Evolutionary conservation across 2,329 filamentous ascomycete species (phyloP), one percentile per base, ranked within the genome.

Genomic region (Cladophialophora exuberans): DNA sequence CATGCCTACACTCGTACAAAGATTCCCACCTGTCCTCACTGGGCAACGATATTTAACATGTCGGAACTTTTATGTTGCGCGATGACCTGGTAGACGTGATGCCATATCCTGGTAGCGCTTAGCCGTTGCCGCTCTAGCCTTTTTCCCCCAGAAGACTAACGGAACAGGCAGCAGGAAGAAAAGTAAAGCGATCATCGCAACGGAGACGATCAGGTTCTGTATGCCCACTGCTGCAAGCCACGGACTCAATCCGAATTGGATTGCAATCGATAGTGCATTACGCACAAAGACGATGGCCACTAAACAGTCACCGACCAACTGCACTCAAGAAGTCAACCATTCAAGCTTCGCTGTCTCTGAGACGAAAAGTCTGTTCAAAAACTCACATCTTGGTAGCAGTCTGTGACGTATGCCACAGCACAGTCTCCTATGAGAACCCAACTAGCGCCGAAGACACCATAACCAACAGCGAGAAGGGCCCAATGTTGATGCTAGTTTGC

Each of bases 251-350:
- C 70, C 71, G 57, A 80, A 79, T 7, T 79, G 70, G 43, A 79
- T 72, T 18, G 73, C 66, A 2, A 73, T 74, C n/a, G 68, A 68
- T 38, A 79, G 68, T 1, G 67, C 50, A 46, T 80, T 79, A 0
- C 78, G 72, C 4, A 73, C 62, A 54, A 79, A 72, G 0, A 74
- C 73, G 1, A 80, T 65, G 0, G 67, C 73, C 3, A 78, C 74
- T 3, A 80, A 62, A 0, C 75, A 71, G 54, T 79, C 76, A 5
- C 72, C 76, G 41, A 79, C 69, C 26, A 80, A 75, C 69, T 79
- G 57, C 35, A 35, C 7, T 31, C 25, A n/a, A n/a, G n/a, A n/a
- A n/a, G n/a, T n/a, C n/a, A n/a, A n/a, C n/a, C n/a, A n/a, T n/a
- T n/a, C n/a, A n/a, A n/a, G n/a, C n/a, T n/a, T n/a, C n/a, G n/a